Base-by-base conservation (phyloP, 371 early-diverging fungal species). In the Nosema granulosis region DNA sequence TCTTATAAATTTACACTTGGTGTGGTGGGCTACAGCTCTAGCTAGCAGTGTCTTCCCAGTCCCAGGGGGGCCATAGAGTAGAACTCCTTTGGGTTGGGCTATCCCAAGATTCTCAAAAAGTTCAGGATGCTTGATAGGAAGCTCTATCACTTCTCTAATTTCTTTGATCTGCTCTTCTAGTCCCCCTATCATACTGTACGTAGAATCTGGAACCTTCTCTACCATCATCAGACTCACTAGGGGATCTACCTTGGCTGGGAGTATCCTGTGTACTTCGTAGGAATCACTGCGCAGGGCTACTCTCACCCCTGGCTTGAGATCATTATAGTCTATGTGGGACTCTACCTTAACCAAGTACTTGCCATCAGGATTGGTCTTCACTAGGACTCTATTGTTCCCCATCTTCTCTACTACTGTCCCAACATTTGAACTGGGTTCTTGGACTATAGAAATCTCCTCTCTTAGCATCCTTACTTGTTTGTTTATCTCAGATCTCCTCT, bases 51-150 rank as follows among this genome's bases (percentile, higher is more conserved):
- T 99, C 85, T 99, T 98, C 81, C 94, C 96, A 4, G 98, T 97
- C 77, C 99, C 98, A 1, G 97, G 99, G 0, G 91, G 90, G 80
- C 97, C 99, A 84, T 97, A 98, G 31, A 99, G 86, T 83, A 99
- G 94, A 26, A 98, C 99, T 71, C 99, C 99, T 87, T 97, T 97
- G 20, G 99, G 99, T 34, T 96, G 97, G 78, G 92, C 92, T 76
- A 98, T 97, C 78, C 99, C 99, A 93, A 99, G 95, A 83, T 96
- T 94, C 86, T 96, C 94, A 84, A 94, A 99, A 65, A 97, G 85
- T 87, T 98, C 98, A 3, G 99, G 99, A 86, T 97, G 96, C 32
- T 95, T 97, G 63, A 99, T 87, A 9, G 99, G 99, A 71, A 99
- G 88, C 86, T 99, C 99, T 12, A 99, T 97, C 28, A 94, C 91